Conservation (phyloP, 805 yeast genomes). For the Brettanomyces sp. region DNA sequence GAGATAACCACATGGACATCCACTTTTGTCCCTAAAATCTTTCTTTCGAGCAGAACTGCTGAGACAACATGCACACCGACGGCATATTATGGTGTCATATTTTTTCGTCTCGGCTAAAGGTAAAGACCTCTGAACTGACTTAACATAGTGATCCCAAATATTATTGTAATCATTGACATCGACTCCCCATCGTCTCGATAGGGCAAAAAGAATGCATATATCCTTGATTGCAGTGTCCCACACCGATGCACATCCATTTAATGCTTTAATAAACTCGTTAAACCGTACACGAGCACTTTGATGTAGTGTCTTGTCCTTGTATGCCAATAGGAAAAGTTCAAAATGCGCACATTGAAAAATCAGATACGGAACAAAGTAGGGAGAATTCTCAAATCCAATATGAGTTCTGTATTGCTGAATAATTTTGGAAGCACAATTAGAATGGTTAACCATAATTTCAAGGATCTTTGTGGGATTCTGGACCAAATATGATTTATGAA, state of each 20-base stretch:
- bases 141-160: too few species aligned
- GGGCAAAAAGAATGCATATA: constrained; percentile 14
- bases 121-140: too few species aligned
- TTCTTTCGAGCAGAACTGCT: too few species aligned
- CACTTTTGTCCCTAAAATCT: too few species aligned
- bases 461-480: constrained; percentile 21
- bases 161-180: not conserved
- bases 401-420: constrained; percentile 9
- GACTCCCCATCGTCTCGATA: constrained; percentile 22
- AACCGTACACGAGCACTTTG: constrained; percentile 13
- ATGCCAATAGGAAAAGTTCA: constrained; percentile 23
- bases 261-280: constrained; percentile 13
- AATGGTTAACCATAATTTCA: constrained; percentile 15
- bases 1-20: too few species aligned
- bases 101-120: too few species aligned
- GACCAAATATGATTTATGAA: constrained; percentile 23
- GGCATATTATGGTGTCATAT: too few species aligned
- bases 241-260: constrained; percentile 15
- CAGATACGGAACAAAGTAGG: constrained; percentile 25
- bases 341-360: constrained; percentile 24
- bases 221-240: constrained; percentile 25
- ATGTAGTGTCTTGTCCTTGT: constrained; percentile 14
- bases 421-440: constrained; percentile 16
- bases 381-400: constrained; percentile 13
- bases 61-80: too few species aligned